A percentile compares a stretch with the other conserved stretches of the same genome.
phyloP scores from a whole-genome alignment of 768 basidiomycete species.

The Leccinum aurantiacum region DNA sequence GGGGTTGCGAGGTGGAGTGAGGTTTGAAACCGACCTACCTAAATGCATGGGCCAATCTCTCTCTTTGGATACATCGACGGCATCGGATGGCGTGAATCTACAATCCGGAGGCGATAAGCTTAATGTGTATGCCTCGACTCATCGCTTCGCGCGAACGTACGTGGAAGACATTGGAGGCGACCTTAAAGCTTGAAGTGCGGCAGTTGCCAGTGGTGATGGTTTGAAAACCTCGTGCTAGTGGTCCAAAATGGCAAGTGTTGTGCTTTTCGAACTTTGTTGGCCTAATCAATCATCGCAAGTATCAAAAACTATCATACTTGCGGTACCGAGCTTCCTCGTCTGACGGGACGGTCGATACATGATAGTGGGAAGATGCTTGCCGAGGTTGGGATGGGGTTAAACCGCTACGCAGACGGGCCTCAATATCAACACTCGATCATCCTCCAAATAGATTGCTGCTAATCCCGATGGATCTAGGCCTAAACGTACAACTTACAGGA shows the following conservation, averaged over 20 bases:
- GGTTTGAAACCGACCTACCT: constrained; percentile 40
- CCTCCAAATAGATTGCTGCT: neutral
- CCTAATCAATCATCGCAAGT: too few species aligned
- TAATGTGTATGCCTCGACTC: neutral
- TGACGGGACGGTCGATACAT: neutral
- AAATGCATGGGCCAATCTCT: constrained; percentile 70
- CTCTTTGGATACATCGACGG: constrained; percentile 63
- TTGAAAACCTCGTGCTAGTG: neutral
- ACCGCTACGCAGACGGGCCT: neutral
- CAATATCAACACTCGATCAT: neutral
- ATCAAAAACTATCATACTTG: neutral
- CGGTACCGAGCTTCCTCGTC: neutral
- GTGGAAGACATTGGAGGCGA: constrained; percentile 26
- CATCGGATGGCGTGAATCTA: constrained; percentile 59
- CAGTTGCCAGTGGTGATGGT: neutral
- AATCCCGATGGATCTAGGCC: neutral
- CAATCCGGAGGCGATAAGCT: constrained; percentile 2
- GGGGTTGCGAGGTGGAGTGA: neutral
- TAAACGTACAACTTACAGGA: constrained; percentile 3
- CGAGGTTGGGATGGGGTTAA: neutral
- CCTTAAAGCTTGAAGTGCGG: neutral
- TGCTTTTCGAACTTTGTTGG: neutral
- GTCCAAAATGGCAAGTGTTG: constrained; percentile 8
- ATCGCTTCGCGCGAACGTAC: constrained; percentile 14
- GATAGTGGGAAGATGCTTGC: neutral